Evolutionary conservation across 2,329 filamentous ascomycete species (phyloP).

Genomic region (Venturia aucupariae): DNA sequence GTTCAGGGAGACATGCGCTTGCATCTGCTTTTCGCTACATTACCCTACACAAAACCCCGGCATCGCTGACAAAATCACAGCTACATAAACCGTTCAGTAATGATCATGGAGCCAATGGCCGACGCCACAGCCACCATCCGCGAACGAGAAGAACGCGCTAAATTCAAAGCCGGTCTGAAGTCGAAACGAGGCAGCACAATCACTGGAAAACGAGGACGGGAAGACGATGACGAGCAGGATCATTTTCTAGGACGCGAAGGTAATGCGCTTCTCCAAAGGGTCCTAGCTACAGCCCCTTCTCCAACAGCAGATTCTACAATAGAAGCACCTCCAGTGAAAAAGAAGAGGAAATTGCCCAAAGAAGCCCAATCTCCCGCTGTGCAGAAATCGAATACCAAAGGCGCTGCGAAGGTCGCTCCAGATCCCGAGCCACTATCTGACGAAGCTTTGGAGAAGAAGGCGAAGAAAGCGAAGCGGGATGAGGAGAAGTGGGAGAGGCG

Average conservation of each 20-base stretch:
- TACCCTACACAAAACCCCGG: neutral
- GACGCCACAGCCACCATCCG: slow-evolving; percentile 53
- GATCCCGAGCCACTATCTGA: neutral
- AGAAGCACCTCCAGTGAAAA: slow-evolving; percentile 37
- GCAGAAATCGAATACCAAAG: slow-evolving; percentile 55
- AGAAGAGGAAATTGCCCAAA: slow-evolving; percentile 52
- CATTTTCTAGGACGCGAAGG: slow-evolving; percentile 25
- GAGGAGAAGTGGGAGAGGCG: slow-evolving; percentile 14
- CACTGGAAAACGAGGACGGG: slow-evolving; percentile 29
- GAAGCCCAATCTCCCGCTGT: slow-evolving; percentile 62
- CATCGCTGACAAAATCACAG: neutral
- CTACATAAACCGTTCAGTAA: slow-evolving; percentile 70
- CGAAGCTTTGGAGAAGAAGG: slow-evolving; percentile 11
- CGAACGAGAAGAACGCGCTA: slow-evolving; percentile 60
- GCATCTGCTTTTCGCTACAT: neutral
- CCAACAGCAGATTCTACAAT: neutral
- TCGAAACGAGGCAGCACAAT: slow-evolving; percentile 22
- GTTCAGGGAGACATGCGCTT: neutral
- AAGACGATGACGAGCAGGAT: slow-evolving; percentile 41
- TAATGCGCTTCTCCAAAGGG: slow-evolving; percentile 14
- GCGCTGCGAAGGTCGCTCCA: neutral
- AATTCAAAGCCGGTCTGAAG: slow-evolving; percentile 60
- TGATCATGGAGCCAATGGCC: slow-evolving; percentile 73
- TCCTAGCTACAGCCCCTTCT: neutral
- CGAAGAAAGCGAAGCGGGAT: slow-evolving; percentile 5